phyloP scores from a whole-genome alignment of 176 grass and related monocot genomes.

The Themeda triandra region DNA sequence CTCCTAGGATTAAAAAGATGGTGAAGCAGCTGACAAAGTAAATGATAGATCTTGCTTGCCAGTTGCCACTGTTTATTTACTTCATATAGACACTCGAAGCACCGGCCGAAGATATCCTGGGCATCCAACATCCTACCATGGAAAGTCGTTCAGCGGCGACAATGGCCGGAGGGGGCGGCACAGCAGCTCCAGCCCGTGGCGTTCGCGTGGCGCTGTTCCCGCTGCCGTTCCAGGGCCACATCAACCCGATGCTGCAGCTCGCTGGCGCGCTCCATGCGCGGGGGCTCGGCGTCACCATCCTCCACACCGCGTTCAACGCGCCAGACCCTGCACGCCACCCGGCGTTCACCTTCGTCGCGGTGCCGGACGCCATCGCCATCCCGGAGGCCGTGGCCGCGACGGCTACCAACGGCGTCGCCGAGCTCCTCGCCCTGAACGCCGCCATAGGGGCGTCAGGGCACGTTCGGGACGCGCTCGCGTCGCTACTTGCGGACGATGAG shows the following conservation, averaged over 20 bases:
- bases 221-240: not conserved
- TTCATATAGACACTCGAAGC: too few relatives aligned
- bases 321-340: not conserved
- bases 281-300: not conserved
- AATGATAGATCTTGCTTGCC: too few relatives aligned
- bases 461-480: not conserved
- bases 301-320: not conserved
- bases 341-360: not conserved
- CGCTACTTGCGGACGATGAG: not conserved
- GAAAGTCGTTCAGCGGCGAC: not conserved
- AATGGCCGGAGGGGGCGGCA: not conserved
- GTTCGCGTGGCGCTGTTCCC: not conserved
- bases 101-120: too few relatives aligned
- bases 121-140: too few relatives aligned
- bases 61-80: too few relatives aligned
- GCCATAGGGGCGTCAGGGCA: conserved; percentile 13
- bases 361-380: not conserved
- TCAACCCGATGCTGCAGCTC: not conserved
- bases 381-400: not conserved
- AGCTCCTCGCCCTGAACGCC: conserved; percentile 21
- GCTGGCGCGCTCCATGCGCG: not conserved
- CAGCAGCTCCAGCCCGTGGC: not conserved
- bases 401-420: not conserved
- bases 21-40: too few relatives aligned
- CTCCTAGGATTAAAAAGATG: too few relatives aligned